Evolutionary conservation across 169 alveolate genomes (phyloP).

Genomic region (Cryptosporidium parvum): DNA sequence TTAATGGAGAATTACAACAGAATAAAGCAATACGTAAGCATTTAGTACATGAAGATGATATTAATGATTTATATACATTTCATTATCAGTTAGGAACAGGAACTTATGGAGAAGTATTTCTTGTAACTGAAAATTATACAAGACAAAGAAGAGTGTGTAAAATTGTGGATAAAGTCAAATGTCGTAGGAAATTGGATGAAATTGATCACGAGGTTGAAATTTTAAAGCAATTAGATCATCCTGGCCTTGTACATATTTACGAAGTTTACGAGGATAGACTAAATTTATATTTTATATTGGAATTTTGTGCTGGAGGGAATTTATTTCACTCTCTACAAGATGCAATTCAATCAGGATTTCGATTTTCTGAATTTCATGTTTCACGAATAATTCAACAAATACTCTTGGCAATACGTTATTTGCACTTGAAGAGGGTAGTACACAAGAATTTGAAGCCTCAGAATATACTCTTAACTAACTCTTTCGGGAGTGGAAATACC

Average conservation of each 20-base stretch:
- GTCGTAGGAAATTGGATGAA: conserved; percentile 33
- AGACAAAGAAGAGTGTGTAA: conserved; percentile 58
- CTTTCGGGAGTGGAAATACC: conserved; percentile 76
- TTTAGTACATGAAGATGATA: conserved; percentile 47
- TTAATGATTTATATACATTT: conserved; percentile 55
- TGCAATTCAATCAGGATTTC: conserved; percentile 77
- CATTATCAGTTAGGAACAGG: conserved; percentile 61
- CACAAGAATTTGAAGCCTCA: conserved; percentile 84
- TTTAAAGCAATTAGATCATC: conserved; percentile 81
- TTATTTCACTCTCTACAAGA: conserved; percentile 57
- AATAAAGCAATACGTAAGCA: conserved; percentile 31
- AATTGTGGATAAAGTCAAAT: conserved; percentile 51
- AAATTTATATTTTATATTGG: conserved; percentile 80
- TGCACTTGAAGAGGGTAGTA: conserved; percentile 81
- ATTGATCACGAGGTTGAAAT: conserved; percentile 79
- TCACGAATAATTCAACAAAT: conserved; percentile 82
- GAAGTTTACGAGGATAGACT: conserved; percentile 83
- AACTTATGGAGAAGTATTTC: conserved; percentile 57
- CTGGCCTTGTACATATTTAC: conserved; percentile 79
- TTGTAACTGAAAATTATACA: conserved; percentile 61
- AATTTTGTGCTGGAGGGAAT: conserved; percentile 83
- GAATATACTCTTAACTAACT: conserved; percentile 53
- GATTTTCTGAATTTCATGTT: conserved; percentile 81
- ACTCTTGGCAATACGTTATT: conserved; percentile 81
- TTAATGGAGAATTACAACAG: neutral